A percentile compares a stretch with the other conserved stretches of the same genome.
phyloP scores from a whole-genome alignment of 495 filamentous ascomycete genomes.

The Neurospora sp. region DNA sequence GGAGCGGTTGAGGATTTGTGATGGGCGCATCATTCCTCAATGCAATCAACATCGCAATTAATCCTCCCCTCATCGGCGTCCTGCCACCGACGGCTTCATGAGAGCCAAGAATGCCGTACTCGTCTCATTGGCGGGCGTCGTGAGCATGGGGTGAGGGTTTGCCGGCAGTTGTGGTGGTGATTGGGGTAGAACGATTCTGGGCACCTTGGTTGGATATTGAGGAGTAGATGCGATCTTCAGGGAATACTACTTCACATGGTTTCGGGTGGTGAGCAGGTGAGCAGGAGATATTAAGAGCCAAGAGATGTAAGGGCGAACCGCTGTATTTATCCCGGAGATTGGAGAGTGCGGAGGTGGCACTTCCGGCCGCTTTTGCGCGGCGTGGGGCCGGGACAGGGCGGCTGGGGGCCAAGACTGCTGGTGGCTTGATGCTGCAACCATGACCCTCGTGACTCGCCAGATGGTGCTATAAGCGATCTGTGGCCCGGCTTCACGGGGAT shows the following conservation, averaged over 20 bases:
- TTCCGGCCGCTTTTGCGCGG: constrained; percentile 7
- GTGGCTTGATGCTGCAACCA: neutral
- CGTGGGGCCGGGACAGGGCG: neutral
- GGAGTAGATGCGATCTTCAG: neutral
- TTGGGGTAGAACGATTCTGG: neutral
- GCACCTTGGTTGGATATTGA: neutral
- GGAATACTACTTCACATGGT: neutral
- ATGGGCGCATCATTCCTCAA: neutral
- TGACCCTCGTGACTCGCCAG: neutral
- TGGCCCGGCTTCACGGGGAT: neutral
- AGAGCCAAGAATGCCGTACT: neutral
- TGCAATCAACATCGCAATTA: constrained; percentile 11
- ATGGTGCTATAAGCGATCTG: neutral
- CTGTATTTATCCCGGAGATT: constrained; percentile 19
- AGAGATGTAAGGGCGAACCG: constrained; percentile 1
- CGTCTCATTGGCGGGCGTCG: constrained; percentile 10
- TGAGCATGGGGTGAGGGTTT: neutral
- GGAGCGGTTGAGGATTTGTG: neutral
- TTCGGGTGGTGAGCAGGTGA: neutral
- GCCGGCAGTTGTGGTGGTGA: constrained; percentile 13
- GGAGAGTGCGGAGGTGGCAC: constrained; percentile 8
- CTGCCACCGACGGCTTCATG: constrained; percentile 1
- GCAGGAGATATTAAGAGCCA: neutral
- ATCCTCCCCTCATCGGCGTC: constrained; percentile 9
- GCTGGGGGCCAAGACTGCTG: neutral